Evolutionary conservation across 495 filamentous ascomycete genomes (phyloP).

Genomic region (Aspergillus sclerotioniger): DNA sequence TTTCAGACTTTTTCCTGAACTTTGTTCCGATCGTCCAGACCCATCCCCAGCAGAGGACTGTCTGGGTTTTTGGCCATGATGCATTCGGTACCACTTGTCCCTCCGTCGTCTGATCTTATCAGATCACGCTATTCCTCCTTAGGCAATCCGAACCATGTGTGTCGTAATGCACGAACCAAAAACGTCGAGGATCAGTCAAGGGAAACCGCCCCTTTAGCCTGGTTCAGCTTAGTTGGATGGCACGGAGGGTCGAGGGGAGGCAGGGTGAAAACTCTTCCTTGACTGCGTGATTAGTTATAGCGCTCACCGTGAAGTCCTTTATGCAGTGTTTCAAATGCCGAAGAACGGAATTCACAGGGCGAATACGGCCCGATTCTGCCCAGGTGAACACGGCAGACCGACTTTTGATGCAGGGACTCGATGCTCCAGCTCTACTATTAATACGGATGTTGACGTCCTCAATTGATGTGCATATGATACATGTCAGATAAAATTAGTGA

Average conservation of each 20-base stretch:
- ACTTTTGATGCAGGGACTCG: not conserved
- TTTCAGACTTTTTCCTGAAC: not conserved
- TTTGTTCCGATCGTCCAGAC: not conserved
- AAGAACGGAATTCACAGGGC: not conserved
- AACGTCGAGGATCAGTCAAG: not conserved
- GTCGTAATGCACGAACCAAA: slow-evolving; percentile 14
- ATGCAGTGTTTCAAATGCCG: slow-evolving; percentile 2
- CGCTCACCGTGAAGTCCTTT: not conserved
- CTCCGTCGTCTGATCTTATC: slow-evolving; percentile 28
- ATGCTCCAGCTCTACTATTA: not conserved
- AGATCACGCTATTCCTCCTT: slow-evolving; percentile 21
- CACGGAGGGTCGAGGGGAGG: not conserved
- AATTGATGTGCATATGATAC: not conserved
- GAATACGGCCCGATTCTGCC: not conserved
- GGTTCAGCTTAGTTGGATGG: slow-evolving; percentile 5
- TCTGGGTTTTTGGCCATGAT: not conserved
- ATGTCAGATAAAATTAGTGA: not conserved
- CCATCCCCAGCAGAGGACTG: not conserved
- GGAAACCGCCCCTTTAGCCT: slow-evolving; percentile 2
- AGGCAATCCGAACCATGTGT: slow-evolving; percentile 7
- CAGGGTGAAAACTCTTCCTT: slow-evolving; percentile 3
- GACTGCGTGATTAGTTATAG: not conserved
- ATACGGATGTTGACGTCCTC: not conserved
- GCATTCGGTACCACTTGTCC: slow-evolving; percentile 11
- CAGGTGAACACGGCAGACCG: not conserved